These are phyloP conservation scores for Phytophthora kernoviae DNA, from an alignment of 352 stramenopile genomes.

Conservation along the genomic window DNA sequence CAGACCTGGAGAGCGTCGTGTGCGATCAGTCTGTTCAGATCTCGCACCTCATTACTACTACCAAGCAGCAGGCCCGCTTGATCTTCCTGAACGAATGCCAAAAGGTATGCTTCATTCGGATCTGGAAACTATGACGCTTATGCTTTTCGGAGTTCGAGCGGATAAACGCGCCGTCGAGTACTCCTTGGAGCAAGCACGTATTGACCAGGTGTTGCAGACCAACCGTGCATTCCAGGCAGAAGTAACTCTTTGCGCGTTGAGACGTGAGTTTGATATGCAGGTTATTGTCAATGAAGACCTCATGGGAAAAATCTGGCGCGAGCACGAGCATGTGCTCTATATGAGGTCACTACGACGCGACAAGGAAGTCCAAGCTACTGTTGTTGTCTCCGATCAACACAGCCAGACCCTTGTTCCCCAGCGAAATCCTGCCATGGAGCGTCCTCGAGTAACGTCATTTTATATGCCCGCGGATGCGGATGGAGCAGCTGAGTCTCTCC, in stretches of 20 bases:
- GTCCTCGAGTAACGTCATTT: conserved; percentile 46
- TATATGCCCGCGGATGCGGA: conserved; percentile 49
- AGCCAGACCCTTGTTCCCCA: conserved; percentile 72
- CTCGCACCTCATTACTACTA: conserved; percentile 41
- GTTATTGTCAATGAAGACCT: conserved; percentile 59
- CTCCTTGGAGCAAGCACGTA: conserved; percentile 39
- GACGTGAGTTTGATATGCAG: conserved; percentile 58
- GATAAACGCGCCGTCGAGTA: conserved; percentile 28
- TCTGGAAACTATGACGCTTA: conserved; percentile 40
- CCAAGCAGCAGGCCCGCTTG: conserved; percentile 45
- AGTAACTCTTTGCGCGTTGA: conserved; percentile 40
- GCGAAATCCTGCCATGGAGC: conserved; percentile 69
- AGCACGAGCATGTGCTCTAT: conserved; percentile 64
- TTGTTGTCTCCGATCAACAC: conserved; percentile 33
- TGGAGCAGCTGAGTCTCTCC: conserved; percentile 37
- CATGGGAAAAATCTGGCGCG: conserved; percentile 52
- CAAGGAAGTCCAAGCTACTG: conserved; percentile 65
- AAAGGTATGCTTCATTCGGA: conserved; percentile 57
- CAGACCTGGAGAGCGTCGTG: conserved; percentile 56
- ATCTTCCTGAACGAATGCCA: conserved; percentile 51
- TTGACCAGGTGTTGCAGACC: conserved; percentile 49
- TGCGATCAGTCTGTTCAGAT: conserved; percentile 62
- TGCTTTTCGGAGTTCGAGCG: conserved; percentile 23
- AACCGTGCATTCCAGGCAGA: conserved; percentile 55
- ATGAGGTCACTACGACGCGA: conserved; percentile 65